Base-by-base conservation (phyloP, 169 alveolate species). In the Plasmodium berghei region DNA sequence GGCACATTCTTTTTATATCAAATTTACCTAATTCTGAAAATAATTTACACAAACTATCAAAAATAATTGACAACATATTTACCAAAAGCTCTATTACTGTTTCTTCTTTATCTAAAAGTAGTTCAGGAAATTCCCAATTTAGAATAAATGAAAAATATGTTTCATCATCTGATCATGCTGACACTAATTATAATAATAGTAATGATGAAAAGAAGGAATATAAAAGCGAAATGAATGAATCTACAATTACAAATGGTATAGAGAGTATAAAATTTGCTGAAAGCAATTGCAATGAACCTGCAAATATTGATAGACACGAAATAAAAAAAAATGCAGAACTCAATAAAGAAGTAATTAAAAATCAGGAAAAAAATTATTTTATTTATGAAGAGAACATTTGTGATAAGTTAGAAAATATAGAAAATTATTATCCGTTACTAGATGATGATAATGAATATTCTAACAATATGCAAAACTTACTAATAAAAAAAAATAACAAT, bases 401-500 rank as follows among this genome's bases (percentile, higher is more conserved):
- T 42, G 55, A 26, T 12, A n/a, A 26, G 26, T 10, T 72, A 14
- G 58, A 66, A 58, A 66, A n/a, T 55, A 46, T 42, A 9, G 62
- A 73, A 22, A 9, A 24, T 5, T 42, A 73, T 59, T 34, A 40
- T 45, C 42, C 42, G 42, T 34, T 34, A 34, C 18, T 66, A 16
- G 3, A 45, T 16, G 61, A 52, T 54, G 90, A 83, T 16, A 73
- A 67, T 48, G 62, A 66, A 59, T 67, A 66, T 12, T 55, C 45
- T 12, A 66, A 40, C 8, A 63, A 72, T 18, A 16, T 26, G 10
- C 42, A 67, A 9, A 40, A 67, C 48, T 14, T 67, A n/a, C 24
- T 16, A 48, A 62, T 93, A 26, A 74, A 92, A 34, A 92, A 83
- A 63, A 89, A 58, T 59, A 45, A 58, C 64, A 89, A 72, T 54